Conservation (phyloP, 1,284 basidiomycete genomes). For the Rugiboletus extremiorientalis region DNA sequence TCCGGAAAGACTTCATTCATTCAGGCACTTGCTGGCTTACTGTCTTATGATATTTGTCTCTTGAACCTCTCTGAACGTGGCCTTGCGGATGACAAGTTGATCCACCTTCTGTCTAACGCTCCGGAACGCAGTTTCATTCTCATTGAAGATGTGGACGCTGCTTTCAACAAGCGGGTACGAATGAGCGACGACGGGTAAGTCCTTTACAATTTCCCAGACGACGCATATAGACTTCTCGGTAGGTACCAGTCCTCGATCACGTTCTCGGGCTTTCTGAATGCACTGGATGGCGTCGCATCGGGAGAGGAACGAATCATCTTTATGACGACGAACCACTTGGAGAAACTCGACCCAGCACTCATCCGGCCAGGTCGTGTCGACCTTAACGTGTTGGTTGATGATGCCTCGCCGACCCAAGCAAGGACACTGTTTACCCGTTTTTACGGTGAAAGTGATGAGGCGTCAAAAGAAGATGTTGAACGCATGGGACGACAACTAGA, state of each 20-base stretch:
- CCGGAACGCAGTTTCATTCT: conserved; percentile 92
- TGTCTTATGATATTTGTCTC: conserved; percentile 95
- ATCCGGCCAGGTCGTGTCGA: conserved; percentile 96
- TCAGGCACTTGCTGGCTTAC: conserved; percentile 90
- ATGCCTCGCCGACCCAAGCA: conserved; percentile 86
- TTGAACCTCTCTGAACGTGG: conserved; percentile 97
- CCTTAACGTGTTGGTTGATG: conserved; percentile 81
- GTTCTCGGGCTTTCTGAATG: conserved; percentile 97
- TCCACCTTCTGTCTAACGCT: conserved; percentile 89
- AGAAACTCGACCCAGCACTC: conserved; percentile 84
- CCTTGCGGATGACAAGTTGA: conserved; percentile 95
- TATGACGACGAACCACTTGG: conserved; percentile 98
- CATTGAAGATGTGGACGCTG: conserved; percentile 98
- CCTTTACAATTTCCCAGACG: background rate
- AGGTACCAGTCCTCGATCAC: conserved; percentile 95
- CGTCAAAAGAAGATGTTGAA: conserved; percentile 40
- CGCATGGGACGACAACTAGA: conserved; percentile 51
- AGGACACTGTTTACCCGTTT: conserved; percentile 81
- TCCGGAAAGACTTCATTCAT: conserved; percentile 99
- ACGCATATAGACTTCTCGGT: conserved; percentile 14
- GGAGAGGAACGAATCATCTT: conserved; percentile 98
- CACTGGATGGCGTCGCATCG: conserved; percentile 95
- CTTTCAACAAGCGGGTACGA: conserved; percentile 90
- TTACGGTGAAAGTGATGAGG: conserved; percentile 57
- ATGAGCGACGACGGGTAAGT: conserved; percentile 85